Evolutionary conservation across 176 grass and related monocot species (phyloP).

Genomic region (Pharus latifolius): DNA sequence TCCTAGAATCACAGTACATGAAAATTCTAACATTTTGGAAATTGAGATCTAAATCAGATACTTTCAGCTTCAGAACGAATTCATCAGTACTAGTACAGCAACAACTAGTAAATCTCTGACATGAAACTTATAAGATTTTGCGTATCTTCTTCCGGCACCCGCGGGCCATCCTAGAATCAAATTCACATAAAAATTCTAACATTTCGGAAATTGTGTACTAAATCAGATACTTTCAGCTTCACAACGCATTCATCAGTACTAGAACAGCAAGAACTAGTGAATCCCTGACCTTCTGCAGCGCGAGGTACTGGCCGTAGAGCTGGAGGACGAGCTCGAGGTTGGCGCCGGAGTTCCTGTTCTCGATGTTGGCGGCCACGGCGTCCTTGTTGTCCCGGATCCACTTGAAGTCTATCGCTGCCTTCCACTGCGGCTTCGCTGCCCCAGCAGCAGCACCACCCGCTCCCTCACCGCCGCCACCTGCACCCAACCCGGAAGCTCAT

Average conservation of each 20-base stretch:
- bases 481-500: background rate
- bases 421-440: conserved; percentile 61
- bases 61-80: too few species aligned
- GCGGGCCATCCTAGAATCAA: too few species aligned
- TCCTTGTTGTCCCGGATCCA: conserved; percentile 93
- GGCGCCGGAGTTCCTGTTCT: conserved; percentile 47
- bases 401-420: conserved; percentile 95
- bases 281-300: conserved; percentile 70
- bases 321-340: conserved; percentile 77
- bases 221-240: too few species aligned
- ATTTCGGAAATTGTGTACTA: too few species aligned
- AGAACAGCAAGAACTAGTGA: background rate
- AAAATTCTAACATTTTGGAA: too few species aligned
- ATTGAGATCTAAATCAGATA: too few species aligned
- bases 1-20: too few species aligned
- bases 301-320: conserved; percentile 72
- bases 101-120: too few species aligned
- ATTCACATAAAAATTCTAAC: too few species aligned
- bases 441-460: conserved; percentile 11
- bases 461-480: background rate
- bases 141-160: too few species aligned
- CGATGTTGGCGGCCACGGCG: conserved; percentile 53
- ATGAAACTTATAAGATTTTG: background rate
- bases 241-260: background rate
- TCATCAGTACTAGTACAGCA: too few species aligned